Percentiles rank a stretch among this genome's conserved stretches.
Conservation (phyloP, 768 basidiomycete genomes). For the Auriscalpium vulgare region DNA sequence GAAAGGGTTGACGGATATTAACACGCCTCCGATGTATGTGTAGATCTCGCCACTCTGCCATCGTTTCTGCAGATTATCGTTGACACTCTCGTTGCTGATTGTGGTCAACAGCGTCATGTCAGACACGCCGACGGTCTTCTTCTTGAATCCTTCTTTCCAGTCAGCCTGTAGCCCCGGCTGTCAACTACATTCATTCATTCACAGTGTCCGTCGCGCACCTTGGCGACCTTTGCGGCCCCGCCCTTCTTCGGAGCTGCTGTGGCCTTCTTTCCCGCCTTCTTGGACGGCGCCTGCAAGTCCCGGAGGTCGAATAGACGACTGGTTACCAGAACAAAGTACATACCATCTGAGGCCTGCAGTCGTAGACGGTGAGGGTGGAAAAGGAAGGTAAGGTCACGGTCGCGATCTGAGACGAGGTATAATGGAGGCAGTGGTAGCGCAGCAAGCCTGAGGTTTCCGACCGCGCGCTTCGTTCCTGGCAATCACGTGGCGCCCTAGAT, state of each 20-base stretch:
- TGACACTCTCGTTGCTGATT: slow-evolving; percentile 96
- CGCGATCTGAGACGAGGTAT: too few relatives aligned
- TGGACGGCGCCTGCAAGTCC: slow-evolving; percentile 55
- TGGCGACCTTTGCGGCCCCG: slow-evolving; percentile 56
- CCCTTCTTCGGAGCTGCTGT: slow-evolving; percentile 56
- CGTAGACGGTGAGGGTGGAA: too few relatives aligned
- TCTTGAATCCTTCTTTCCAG: slow-evolving; percentile 99
- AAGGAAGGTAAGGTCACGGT: too few relatives aligned
- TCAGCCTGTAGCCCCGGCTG: slow-evolving; percentile 58
- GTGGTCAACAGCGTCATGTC: slow-evolving; percentile 98
- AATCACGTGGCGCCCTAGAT: too few relatives aligned
- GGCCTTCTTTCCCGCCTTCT: slow-evolving; percentile 86
- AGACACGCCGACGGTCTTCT: slow-evolving; percentile 95
- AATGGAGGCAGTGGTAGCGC: too few relatives aligned
- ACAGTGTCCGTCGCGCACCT: slow-evolving; percentile 38
- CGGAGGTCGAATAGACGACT: neutral
- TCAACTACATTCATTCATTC: neutral
- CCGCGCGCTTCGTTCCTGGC: too few relatives aligned
- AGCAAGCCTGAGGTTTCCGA: too few relatives aligned
- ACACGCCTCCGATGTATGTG: slow-evolving; percentile 96
- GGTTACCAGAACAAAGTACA: too few relatives aligned
- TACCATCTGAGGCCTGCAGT: too few relatives aligned
- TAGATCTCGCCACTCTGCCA: slow-evolving; percentile 96
- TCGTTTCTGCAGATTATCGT: slow-evolving; percentile 95
- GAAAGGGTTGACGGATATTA: slow-evolving; percentile 99